Percentiles rank a stretch among this genome's conserved stretches.
Evolutionary conservation across 2,329 filamentous ascomycete genomes (phyloP).

Genomic region (Arthroderma sp.): DNA sequence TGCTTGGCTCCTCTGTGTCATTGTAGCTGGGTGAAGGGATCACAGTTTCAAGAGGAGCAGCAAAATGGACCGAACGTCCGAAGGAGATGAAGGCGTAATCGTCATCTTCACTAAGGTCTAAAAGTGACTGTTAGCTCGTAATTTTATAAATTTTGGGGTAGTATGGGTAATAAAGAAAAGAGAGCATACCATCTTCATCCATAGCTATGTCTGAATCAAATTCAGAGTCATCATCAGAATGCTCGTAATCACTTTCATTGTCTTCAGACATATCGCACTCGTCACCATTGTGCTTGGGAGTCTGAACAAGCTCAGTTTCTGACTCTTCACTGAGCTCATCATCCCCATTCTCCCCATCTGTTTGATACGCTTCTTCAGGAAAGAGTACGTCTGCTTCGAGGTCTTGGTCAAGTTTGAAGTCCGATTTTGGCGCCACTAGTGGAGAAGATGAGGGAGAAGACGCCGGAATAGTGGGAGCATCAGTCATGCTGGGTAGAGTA

Average conservation of each 20-base stretch:
- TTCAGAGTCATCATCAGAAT: not conserved
- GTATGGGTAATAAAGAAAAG: not conserved
- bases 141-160: not conserved
- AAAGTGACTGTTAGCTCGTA: conserved; percentile 2
- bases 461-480: not conserved
- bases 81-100: conserved; percentile 9
- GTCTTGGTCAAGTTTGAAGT: no score
- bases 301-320: not conserved
- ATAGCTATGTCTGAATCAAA: not conserved
- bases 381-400: no score
- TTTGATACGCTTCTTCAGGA: not conserved
- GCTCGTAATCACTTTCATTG: not conserved
- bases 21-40: conserved; percentile 1
- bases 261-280: not conserved
- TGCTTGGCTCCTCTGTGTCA: not conserved
- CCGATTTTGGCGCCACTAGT: no score
- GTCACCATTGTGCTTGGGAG: not conserved
- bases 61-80: conserved; percentile 9
- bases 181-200: no score
- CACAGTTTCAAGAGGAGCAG: conserved; percentile 4
- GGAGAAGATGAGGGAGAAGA: conserved; percentile 5
- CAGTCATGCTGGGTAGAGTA: not conserved
- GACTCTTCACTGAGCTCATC: conserved; percentile 3
- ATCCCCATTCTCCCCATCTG: conserved; percentile 2
- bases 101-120: not conserved